Evolutionary conservation across 441 rosid species (phyloP), one percentile per base, ranked within the genome.

Genomic region (Euphorbia celastroides): DNA sequence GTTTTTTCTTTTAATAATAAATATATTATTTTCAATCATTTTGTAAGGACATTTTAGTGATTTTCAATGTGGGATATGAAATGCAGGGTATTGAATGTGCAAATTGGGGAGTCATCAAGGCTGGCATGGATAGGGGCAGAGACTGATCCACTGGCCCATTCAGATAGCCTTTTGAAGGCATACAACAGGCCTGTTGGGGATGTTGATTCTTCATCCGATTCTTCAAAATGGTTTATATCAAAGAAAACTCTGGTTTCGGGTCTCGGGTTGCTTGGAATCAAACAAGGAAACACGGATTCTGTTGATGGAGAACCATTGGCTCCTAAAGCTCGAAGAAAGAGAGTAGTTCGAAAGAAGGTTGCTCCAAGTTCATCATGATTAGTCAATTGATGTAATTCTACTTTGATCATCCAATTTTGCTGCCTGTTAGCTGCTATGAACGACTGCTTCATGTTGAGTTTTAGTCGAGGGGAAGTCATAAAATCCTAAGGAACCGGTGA

Each of bases 61-160:
- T n/a, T 30, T 5, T 42, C 50, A 19, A 61, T 52, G 8, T 62
- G 65, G 67, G n/a, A 46, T 70, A 62, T 16, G 7, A 42, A 46
- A 17, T 75, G 68, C 85, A 94, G 97, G 87, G 69, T 94, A 27
- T 78, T 86, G 83, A 92, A 92, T 69, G 89, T 73, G 51, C 88
- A 85, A 70, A 65, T 79, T 38, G 92, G 97, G 59, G 97, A 94
- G 70, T 71, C 79, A 60, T 81, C 91, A 52, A 86, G 94, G 82
- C 83, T 81, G 68, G 88, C 92, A 13, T 94, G 97, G 97, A 88
- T 93, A 41, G 96, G 96, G 38, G 82, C 88, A 60, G 95, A 91
- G 78, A 88, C 89, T 23, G 96, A 93, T 77, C 99, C 99, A 16
- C 79, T 88, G 67, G 83, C 81, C 72, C 85, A 89, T n/a, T 89